Conservation (phyloP, 169 alveolate genomes). For the Cryptosporidium sp. region DNA sequence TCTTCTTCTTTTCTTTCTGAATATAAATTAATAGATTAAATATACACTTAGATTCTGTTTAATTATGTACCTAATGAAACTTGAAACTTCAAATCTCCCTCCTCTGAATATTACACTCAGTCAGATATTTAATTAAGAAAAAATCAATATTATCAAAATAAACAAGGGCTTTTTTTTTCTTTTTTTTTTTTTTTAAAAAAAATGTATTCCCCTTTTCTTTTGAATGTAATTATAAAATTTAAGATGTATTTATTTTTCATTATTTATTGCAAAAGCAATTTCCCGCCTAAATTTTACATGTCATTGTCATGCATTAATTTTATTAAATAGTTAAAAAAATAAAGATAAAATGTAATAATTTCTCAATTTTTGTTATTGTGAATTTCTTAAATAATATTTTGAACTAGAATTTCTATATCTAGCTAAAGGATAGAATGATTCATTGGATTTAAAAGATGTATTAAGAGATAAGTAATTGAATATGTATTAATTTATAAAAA, state of each 20-base stretch:
- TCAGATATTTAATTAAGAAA: no score
- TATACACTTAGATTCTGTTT: no score
- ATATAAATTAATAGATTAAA: neutral
- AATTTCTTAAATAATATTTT: neutral
- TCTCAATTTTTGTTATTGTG: neutral
- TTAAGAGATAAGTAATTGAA: no score
- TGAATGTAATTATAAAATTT: neutral
- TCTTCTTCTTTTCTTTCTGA: neutral
- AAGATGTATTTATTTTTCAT: slow-evolving; percentile 11
- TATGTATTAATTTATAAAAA: neutral
- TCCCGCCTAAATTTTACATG: slow-evolving; percentile 22
- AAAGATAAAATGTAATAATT: neutral
- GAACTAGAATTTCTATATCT: no score
- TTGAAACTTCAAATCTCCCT: neutral
- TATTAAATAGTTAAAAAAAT: neutral
- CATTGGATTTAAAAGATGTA: no score
- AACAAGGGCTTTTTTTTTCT: no score
- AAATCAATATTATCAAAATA: no score
- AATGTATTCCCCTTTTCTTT: no score
- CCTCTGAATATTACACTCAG: neutral
- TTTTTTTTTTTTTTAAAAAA: no score
- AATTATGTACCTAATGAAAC: neutral
- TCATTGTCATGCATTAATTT: neutral
- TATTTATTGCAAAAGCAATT: neutral
- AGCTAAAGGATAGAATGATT: no score